These are phyloP conservation scores for Scolecobasidium constrictum DNA, from an alignment of 2,329 filamentous ascomycete genomes.

Conservation along the genomic window DNA sequence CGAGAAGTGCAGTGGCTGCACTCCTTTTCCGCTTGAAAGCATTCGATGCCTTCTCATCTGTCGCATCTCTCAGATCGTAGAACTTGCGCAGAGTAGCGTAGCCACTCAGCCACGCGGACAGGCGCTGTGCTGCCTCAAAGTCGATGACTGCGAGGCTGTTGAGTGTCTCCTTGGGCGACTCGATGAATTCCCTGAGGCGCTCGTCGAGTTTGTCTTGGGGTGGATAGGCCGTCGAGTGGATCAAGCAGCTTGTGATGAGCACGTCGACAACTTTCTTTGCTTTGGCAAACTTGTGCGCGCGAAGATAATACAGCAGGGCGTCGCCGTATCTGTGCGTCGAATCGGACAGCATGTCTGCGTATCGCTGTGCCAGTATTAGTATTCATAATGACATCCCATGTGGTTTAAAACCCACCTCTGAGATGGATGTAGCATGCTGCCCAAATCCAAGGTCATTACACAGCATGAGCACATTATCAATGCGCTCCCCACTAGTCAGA, in stretches of 20 bases:
- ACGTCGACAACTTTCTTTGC: slow-evolving; percentile 79
- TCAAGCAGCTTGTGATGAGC: slow-evolving; percentile 75
- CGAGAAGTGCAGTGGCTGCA: slow-evolving; percentile 62
- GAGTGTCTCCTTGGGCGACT: slow-evolving; percentile 60
- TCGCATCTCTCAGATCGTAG: slow-evolving; percentile 74
- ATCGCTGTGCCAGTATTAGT: slow-evolving; percentile 25
- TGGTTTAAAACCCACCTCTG: slow-evolving; percentile 65
- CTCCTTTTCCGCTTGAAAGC: background rate
- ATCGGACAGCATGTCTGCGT: slow-evolving; percentile 65
- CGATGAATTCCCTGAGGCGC: slow-evolving; percentile 58
- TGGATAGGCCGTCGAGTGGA: slow-evolving; percentile 76
- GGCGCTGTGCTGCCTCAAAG: slow-evolving; percentile 67
- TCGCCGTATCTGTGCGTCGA: slow-evolving; percentile 72
- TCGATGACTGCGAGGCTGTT: slow-evolving; percentile 64
- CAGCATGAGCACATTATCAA: slow-evolving; percentile 72
- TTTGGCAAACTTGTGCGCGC: slow-evolving; percentile 67
- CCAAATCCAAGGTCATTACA: slow-evolving; percentile 70
- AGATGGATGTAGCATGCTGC: slow-evolving; percentile 67
- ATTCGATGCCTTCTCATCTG: background rate
- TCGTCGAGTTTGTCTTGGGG: slow-evolving; percentile 60
- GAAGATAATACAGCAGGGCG: slow-evolving; percentile 81
- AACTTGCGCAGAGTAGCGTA: slow-evolving; percentile 86
- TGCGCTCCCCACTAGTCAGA: slow-evolving; percentile 56
- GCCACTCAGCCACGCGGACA: slow-evolving; percentile 78
- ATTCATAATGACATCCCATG: no score